phyloP scores from a whole-genome alignment of 73 alveolate genomes.

The Symbiodinium pilosum region DNA sequence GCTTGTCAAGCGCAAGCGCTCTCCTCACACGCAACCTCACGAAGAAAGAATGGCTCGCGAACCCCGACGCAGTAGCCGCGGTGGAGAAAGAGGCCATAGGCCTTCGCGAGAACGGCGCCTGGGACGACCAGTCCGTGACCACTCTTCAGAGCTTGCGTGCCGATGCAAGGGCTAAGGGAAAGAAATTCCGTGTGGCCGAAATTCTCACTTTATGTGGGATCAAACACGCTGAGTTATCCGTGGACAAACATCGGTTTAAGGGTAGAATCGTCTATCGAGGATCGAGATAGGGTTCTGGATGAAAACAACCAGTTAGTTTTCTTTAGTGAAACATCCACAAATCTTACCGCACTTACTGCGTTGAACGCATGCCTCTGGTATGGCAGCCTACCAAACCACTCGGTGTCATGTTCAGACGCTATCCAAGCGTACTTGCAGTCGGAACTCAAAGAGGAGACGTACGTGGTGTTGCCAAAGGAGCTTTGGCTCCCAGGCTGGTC shows the following conservation, averaged over 20 bases:
- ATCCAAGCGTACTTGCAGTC: conserved; percentile 24
- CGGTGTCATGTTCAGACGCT: not conserved
- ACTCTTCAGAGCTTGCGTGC: not conserved
- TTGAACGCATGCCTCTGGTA: not conserved
- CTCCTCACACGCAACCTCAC: not conserved
- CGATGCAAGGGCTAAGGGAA: not conserved
- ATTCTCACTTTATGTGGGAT: conserved; percentile 9
- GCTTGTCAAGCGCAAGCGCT: not conserved
- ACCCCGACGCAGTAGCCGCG: not conserved
- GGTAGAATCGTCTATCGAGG: conserved; percentile 36
- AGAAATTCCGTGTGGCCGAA: not conserved
- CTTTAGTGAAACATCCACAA: not conserved
- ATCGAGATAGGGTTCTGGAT: conserved; percentile 1
- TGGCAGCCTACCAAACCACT: not conserved
- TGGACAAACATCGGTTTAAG: not conserved
- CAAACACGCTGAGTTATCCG: not conserved
- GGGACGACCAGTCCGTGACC: conserved; percentile 6
- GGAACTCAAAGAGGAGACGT: not conserved
- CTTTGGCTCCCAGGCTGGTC: not conserved
- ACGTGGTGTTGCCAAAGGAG: not conserved
- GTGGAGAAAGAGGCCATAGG: conserved; percentile 30
- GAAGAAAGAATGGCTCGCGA: not conserved
- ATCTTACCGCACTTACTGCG: not conserved
- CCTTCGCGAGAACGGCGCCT: not conserved
- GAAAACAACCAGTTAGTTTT: not conserved